These are phyloP conservation scores for Chlorella ohadii DNA, from an alignment of 139 green algal species.

Conservation along the genomic window DNA sequence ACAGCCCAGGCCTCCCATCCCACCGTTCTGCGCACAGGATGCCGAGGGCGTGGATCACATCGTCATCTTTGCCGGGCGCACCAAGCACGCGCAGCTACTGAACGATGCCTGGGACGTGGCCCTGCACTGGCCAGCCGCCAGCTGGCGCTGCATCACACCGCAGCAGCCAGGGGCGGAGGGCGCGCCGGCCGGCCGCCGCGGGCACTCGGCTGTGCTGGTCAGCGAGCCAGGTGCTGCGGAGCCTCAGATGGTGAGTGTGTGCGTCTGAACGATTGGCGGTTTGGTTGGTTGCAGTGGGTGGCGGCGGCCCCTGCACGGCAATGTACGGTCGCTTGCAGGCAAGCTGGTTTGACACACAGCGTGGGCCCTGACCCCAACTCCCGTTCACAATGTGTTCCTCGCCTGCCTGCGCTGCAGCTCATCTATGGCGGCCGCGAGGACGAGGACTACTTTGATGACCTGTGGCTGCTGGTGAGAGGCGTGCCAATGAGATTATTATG, in stretches of 20 bases:
- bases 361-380: too few relatives aligned
- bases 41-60: not conserved
- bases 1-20: not conserved
- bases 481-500: too few relatives aligned
- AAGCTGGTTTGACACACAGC: too few relatives aligned
- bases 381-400: too few relatives aligned
- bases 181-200: not conserved
- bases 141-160: not conserved
- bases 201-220: not conserved
- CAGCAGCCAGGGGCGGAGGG: not conserved
- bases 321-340: too few relatives aligned
- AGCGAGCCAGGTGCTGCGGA: not conserved
- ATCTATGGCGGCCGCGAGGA: not conserved
- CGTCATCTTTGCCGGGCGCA: not conserved
- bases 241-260: not conserved
- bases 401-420: not conserved
- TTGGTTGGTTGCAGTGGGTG: too few relatives aligned
- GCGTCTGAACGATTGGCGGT: not conserved
- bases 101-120: conserved; percentile 7
- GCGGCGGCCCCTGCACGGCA: too few relatives aligned
- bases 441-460: not conserved
- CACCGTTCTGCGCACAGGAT: not conserved
- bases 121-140: not conserved
- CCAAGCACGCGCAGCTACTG: not conserved
- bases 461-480: not conserved